phyloP scores from a whole-genome alignment of 2,329 filamentous ascomycete species.

The Thielaviopsis populi region DNA sequence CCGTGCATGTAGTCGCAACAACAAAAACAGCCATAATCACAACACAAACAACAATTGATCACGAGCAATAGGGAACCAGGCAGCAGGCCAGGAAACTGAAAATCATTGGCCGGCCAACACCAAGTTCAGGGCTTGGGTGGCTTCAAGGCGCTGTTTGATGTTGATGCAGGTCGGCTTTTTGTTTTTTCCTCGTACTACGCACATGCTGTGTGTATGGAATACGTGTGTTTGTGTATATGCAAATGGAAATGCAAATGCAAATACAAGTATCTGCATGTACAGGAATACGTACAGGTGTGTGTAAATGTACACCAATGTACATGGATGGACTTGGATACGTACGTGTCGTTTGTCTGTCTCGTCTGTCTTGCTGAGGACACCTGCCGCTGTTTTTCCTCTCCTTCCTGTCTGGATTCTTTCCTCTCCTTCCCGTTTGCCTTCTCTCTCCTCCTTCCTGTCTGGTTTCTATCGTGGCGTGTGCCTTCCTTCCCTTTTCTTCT shows the following conservation, averaged over 20 bases:
- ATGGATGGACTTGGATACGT: neutral
- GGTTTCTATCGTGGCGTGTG: neutral
- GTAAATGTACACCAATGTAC: no score
- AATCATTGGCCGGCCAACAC: neutral
- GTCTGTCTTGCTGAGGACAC: neutral
- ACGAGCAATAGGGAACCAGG: neutral
- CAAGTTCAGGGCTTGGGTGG: neutral
- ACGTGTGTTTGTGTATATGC: no score
- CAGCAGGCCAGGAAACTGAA: neutral
- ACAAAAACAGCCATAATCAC: neutral
- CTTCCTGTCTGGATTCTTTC: neutral
- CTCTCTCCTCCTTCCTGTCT: neutral
- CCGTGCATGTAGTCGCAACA: neutral
- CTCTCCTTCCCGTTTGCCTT: neutral
- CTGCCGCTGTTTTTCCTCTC: neutral
- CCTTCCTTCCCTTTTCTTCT: neutral
- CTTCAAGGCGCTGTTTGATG: conserved; percentile 5
- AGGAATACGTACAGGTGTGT: no score
- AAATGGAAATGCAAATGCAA: no score
- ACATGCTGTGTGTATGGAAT: no score
- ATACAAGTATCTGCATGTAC: no score
- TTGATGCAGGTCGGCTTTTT: neutral
- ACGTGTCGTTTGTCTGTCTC: neutral
- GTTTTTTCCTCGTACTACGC: no score
- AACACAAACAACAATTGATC: neutral